phyloP scores from a whole-genome alignment of 805 yeast species.

The Pichia nanzhaoensis region DNA sequence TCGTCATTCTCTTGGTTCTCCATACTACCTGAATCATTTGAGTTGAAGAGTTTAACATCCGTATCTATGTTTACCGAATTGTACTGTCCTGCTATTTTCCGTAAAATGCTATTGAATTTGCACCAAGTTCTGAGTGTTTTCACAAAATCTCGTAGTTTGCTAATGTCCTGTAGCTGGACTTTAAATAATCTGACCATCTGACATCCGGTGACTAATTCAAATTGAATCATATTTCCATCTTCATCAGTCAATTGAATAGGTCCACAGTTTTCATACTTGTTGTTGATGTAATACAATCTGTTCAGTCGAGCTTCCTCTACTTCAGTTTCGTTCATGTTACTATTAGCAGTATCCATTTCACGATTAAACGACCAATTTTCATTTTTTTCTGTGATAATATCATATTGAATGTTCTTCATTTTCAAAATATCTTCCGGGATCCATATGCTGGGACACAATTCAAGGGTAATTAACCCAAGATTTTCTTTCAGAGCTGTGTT shows the following conservation, averaged over 20 bases:
- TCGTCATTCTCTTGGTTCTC: background rate
- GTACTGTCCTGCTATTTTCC: slow-evolving; percentile 11
- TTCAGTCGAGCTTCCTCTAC: slow-evolving; percentile 12
- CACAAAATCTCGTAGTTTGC: slow-evolving; percentile 16
- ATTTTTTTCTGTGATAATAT: slow-evolving; percentile 22
- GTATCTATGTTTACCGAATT: too few species aligned
- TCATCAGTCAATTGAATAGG: background rate
- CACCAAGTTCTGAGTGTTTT: slow-evolving; percentile 26
- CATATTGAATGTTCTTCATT: slow-evolving; percentile 20
- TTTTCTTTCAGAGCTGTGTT: slow-evolving; percentile 3
- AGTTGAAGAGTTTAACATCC: too few species aligned
- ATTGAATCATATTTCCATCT: background rate
- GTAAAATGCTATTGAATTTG: slow-evolving; percentile 20
- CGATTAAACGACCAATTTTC: slow-evolving; percentile 16
- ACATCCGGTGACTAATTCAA: slow-evolving; percentile 24
- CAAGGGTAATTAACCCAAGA: slow-evolving; percentile 22
- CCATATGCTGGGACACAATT: slow-evolving; percentile 30
- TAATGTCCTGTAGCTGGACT: slow-evolving; percentile 20
- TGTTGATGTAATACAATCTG: slow-evolving; percentile 17
- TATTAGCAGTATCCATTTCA: slow-evolving; percentile 1
- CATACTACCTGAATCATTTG: background rate
- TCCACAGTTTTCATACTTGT: slow-evolving; percentile 9
- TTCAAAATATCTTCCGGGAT: slow-evolving; percentile 26
- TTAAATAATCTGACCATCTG: slow-evolving; percentile 25
- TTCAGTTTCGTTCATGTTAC: background rate